Base-by-base conservation (phyloP, 2,329 filamentous ascomycete genomes). In the Alternaria postmessia region DNA sequence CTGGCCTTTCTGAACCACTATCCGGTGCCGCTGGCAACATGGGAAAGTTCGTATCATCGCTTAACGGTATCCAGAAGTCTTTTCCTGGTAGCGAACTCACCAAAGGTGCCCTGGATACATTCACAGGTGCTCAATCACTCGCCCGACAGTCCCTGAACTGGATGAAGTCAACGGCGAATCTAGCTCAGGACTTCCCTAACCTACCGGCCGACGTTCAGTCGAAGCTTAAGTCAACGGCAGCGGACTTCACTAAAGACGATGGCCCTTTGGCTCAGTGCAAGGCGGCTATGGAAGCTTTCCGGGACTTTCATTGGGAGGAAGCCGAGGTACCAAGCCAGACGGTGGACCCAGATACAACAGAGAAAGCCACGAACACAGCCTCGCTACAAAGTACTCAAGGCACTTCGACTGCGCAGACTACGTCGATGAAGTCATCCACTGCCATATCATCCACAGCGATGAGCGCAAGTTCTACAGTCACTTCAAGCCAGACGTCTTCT, bases 1-100 rank as follows among this genome's bases (percentile, higher is more conserved):
- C 52, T 18, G 58, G 39, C 20, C 43, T 63, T 20, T 32, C 60
- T 24, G 24, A 22, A 26, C 38, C 61, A 6, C 58, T 67, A 11
- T 47, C 51, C 12, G 49, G 48, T 16, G 59, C 64, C 6, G 53
- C 59, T 11, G 41, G 43, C 12, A 48, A 48, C 34, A 43, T 53
- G 9, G 48, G 47, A 20, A 53, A 43, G 24, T 11, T 65, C 4
- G 56, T 67, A 18, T 58, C 62, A 22, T 49, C 56, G 1, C 22
- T 68, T n/a, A 68, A 68, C 51, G 66, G 66, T 22, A 61, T 68
- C 3, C 62, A 67, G 26, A 30, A 65, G n/a, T 22, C 57, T 5
- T 58, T 68, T 7, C 48, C 54, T 9, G 38, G 53, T 2, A 54
- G 52, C 11, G 32, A 56, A 30, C 53, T 65, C 5, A 54, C 55